phyloP scores from a whole-genome alignment of 2,329 filamentous ascomycete genomes.

The Ceratocystiopsis minuta region DNA sequence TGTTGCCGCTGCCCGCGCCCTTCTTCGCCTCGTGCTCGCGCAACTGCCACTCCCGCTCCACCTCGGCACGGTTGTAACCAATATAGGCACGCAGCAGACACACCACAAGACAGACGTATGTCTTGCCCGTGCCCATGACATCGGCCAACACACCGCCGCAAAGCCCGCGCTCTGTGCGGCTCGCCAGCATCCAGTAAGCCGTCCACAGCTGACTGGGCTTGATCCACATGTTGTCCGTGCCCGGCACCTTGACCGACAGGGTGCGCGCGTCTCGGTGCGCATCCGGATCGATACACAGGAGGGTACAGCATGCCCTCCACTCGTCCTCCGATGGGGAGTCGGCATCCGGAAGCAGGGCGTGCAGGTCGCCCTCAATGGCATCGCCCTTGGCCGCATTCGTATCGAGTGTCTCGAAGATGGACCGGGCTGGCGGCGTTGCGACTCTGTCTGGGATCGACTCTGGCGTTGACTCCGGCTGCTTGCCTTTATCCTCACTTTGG shows the following conservation, averaged over 20 bases:
- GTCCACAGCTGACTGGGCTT: conserved; percentile 11
- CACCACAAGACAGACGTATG: conserved; percentile 9
- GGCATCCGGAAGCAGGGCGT: conserved; percentile 8
- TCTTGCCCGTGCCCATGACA: conserved; percentile 11
- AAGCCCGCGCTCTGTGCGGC: conserved; percentile 7
- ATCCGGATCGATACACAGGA: conserved; percentile 8
- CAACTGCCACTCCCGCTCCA: conserved; percentile 10
- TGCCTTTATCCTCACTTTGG: too few relatives aligned
- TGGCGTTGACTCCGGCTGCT: background rate
- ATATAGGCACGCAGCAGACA: conserved; percentile 9
- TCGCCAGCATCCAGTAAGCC: conserved; percentile 11
- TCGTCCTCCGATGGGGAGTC: conserved; percentile 5
- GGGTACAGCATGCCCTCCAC: conserved; percentile 9
- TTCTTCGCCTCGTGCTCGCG: conserved; percentile 6
- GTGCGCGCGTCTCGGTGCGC: conserved; percentile 8
- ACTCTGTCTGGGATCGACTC: background rate
- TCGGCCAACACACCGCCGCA: conserved; percentile 11
- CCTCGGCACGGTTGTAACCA: conserved; percentile 10
- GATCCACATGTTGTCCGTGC: conserved; percentile 9
- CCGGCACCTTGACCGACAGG: conserved; percentile 9
- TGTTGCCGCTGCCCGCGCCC: conserved; percentile 1
- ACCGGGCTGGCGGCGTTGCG: background rate
- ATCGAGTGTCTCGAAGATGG: conserved; percentile 9
- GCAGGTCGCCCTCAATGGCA: conserved; percentile 10
- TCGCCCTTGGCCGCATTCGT: conserved; percentile 9